Evolutionary conservation across 495 filamentous ascomycete genomes (phyloP).

Genomic region (Podospora pseudoanserina): DNA sequence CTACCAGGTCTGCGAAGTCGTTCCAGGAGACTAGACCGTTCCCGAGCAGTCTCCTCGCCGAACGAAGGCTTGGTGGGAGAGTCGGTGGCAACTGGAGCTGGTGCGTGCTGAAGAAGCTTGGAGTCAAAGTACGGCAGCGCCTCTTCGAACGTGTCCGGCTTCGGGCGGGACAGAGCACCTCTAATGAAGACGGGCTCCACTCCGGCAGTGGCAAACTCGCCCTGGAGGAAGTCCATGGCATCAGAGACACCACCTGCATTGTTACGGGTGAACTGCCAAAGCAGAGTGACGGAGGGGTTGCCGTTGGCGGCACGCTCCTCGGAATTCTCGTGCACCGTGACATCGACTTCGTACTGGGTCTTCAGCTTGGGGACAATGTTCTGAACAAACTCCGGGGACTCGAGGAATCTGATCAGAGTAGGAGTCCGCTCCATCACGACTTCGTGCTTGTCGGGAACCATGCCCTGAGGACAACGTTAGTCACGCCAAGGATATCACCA

Average conservation of each 20-base stretch:
- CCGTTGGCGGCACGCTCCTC: conserved; percentile 54
- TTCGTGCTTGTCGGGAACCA: conserved; percentile 95
- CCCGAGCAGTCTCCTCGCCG: conserved; percentile 67
- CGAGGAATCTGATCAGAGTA: conserved; percentile 72
- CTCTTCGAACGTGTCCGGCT: conserved; percentile 98
- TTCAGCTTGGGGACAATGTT: conserved; percentile 81
- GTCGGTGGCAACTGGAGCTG: conserved; percentile 72
- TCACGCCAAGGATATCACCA: conserved; percentile 1
- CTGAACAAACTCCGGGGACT: conserved; percentile 68
- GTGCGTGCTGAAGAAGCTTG: conserved; percentile 88
- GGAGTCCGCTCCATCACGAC: conserved; percentile 72
- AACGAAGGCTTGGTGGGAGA: conserved; percentile 79
- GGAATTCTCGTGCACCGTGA: conserved; percentile 59
- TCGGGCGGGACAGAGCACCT: conserved; percentile 89
- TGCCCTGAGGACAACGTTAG: conserved; percentile 53
- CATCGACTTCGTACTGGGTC: conserved; percentile 84
- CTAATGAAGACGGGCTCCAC: conserved; percentile 82
- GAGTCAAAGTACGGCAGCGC: conserved; percentile 94
- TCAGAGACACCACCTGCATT: conserved; percentile 94
- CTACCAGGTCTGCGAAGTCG: conserved; percentile 82
- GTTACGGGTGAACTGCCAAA: conserved; percentile 84
- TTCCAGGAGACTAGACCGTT: conserved; percentile 79
- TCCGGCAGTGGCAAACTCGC: conserved; percentile 75
- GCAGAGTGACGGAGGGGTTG: conserved; percentile 47
- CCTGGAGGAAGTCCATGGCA: conserved; percentile 89